Evolutionary conservation across 192 early-diverging fungal species (phyloP).

Genomic region (Mortierella alpina): DNA sequence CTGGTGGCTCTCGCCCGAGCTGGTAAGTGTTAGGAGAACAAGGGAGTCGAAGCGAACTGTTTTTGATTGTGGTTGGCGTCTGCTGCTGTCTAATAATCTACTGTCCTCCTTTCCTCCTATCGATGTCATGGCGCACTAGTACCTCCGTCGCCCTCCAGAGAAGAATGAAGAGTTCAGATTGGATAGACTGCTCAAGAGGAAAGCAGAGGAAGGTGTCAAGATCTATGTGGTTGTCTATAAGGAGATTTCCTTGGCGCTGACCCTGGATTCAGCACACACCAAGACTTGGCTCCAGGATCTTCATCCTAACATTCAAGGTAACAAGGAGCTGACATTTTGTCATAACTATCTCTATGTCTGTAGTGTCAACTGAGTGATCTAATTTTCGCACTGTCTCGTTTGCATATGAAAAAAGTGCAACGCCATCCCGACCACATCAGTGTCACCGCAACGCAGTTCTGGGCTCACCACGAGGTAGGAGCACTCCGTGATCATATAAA

Average conservation of each 20-base stretch:
- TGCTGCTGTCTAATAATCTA: too few relatives aligned
- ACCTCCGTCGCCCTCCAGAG: slow-evolving; percentile 78
- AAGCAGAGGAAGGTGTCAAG: slow-evolving; percentile 87
- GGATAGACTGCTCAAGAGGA: slow-evolving; percentile 80
- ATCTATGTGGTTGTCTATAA: slow-evolving; percentile 94
- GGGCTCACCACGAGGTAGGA: slow-evolving; percentile 82
- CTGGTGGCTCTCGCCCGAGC: slow-evolving; percentile 93
- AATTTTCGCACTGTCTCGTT: too few relatives aligned
- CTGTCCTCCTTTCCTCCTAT: too few relatives aligned
- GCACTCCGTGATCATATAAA: background rate
- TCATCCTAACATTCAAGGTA: slow-evolving; percentile 80
- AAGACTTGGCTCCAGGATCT: slow-evolving; percentile 78
- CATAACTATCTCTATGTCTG: too few relatives aligned
- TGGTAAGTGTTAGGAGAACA: slow-evolving; percentile 53
- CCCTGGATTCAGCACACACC: slow-evolving; percentile 80
- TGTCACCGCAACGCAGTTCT: slow-evolving; percentile 85
- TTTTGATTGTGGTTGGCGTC: background rate
- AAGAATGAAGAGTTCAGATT: slow-evolving; percentile 82
- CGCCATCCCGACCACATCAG: slow-evolving; percentile 85
- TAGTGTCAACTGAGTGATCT: too few relatives aligned
- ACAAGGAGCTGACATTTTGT: too few relatives aligned
- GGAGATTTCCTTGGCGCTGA: slow-evolving; percentile 82
- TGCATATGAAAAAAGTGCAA: slow-evolving; percentile 61
- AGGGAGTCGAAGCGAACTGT: background rate
- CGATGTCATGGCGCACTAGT: slow-evolving; percentile 47